A percentile compares a stretch with the other conserved stretches of the same genome.
Evolutionary conservation across 2,329 filamentous ascomycete species (phyloP).

Genomic region (Hypoxylon sp.): DNA sequence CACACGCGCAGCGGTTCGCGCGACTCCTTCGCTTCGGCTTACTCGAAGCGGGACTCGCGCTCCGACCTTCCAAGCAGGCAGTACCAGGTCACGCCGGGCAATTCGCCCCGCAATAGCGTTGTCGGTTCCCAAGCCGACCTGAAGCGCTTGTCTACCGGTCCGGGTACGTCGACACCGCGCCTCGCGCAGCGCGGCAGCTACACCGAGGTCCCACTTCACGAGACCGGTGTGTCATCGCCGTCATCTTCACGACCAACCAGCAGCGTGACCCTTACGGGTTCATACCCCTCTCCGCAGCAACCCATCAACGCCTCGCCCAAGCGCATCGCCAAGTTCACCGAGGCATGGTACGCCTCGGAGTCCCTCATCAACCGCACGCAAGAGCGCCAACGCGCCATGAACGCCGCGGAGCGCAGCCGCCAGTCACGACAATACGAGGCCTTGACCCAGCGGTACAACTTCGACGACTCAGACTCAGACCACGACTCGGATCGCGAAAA

Average conservation of each 20-base stretch:
- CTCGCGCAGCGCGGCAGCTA: slow-evolving; percentile 61
- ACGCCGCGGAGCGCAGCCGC: slow-evolving; percentile 52
- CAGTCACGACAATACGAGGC: slow-evolving; percentile 58
- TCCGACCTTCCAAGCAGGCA: slow-evolving; percentile 68
- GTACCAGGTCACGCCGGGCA: slow-evolving; percentile 63
- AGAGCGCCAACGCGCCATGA: slow-evolving; percentile 62
- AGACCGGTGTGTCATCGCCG: slow-evolving; percentile 49
- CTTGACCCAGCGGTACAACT: slow-evolving; percentile 61
- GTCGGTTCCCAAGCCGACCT: slow-evolving; percentile 60
- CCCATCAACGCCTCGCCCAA: slow-evolving; percentile 52
- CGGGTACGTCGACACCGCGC: slow-evolving; percentile 47
- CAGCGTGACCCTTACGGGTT: slow-evolving; percentile 31
- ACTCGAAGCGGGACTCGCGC: slow-evolving; percentile 66
- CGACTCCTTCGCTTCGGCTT: slow-evolving; percentile 62
- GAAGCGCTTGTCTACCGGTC: slow-evolving; percentile 60
- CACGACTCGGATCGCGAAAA: slow-evolving; percentile 44
- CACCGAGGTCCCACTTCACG: slow-evolving; percentile 62
- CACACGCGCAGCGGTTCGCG: slow-evolving; percentile 78
- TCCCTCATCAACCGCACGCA: slow-evolving; percentile 68
- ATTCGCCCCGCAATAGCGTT: slow-evolving; percentile 58
- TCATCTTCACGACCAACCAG: slow-evolving; percentile 46
- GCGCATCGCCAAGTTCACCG: slow-evolving; percentile 64
- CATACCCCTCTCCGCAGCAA: slow-evolving; percentile 40
- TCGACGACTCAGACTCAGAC: slow-evolving; percentile 43
- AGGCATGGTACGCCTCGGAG: slow-evolving; percentile 68